Evolutionary conservation across 352 stramenopile species (phyloP).

Genomic region (Phytopythium ostracodes): DNA sequence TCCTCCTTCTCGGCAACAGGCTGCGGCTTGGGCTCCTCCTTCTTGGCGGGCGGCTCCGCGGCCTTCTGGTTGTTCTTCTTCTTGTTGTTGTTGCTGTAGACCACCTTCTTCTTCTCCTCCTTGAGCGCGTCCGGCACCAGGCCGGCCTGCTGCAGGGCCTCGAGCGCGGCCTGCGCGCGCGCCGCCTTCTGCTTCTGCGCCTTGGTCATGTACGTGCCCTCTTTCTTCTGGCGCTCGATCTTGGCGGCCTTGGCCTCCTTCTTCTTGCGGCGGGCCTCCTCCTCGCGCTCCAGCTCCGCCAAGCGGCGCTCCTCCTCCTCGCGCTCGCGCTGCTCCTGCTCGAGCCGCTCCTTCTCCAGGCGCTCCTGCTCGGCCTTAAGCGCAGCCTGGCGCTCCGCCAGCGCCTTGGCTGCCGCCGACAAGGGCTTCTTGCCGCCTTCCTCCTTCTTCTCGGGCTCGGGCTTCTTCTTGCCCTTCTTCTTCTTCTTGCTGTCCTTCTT

Average conservation of each 20-base stretch:
- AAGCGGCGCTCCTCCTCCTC: conserved; percentile 62
- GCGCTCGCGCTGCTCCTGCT: conserved; percentile 48
- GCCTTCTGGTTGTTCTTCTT: conserved; percentile 44
- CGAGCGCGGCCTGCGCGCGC: conserved; percentile 83
- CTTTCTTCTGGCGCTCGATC: conserved; percentile 93
- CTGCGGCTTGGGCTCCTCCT: conserved; percentile 25
- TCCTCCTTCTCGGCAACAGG: conserved; percentile 44
- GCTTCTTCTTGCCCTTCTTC: conserved; percentile 81
- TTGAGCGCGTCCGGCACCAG: conserved; percentile 58
- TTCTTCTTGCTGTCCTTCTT: conserved; percentile 81
- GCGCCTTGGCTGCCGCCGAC: conserved; percentile 63
- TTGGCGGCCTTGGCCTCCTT: conserved; percentile 84
- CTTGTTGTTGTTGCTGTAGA: conserved; percentile 92
- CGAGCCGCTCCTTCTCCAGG: conserved; percentile 66
- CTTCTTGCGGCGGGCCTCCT: conserved; percentile 76
- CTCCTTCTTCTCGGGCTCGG: conserved; percentile 46
- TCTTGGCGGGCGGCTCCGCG: conserved; percentile 29
- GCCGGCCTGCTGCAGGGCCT: conserved; percentile 91
- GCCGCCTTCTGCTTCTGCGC: conserved; percentile 94
- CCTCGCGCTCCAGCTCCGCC: conserved; percentile 38
- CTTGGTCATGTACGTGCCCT: conserved; percentile 99
- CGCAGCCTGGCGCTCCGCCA: conserved; percentile 71
- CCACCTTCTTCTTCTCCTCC: conserved; percentile 87
- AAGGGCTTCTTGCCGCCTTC: conserved; percentile 67
- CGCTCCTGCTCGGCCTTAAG: conserved; percentile 76